Conservation (phyloP, 306 rosid genomes). For the Cucumis hystrix region DNA sequence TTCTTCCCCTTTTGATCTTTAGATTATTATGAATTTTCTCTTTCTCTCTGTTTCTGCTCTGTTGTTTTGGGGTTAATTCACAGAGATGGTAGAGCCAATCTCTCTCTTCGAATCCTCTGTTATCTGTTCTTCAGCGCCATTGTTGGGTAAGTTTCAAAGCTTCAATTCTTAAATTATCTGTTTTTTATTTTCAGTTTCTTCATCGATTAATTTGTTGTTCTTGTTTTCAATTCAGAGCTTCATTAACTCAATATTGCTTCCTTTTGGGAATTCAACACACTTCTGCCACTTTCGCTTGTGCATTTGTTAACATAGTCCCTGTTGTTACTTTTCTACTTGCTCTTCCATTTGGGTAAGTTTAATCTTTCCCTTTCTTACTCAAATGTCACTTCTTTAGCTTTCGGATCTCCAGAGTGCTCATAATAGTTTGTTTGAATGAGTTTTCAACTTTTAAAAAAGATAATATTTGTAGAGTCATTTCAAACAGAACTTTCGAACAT, state of each 20-base stretch:
- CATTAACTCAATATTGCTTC: conserved; percentile 69
- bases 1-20: background rate
- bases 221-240: conserved; percentile 30
- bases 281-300: conserved; percentile 81
- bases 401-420: no score
- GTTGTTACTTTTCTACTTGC: conserved; percentile 66
- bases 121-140: conserved; percentile 78
- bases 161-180: background rate
- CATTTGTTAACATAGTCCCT: conserved; percentile 77
- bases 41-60: background rate
- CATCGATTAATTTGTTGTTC: background rate
- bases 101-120: conserved; percentile 48
- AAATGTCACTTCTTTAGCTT: background rate
- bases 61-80: conserved; percentile 2
- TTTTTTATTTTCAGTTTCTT: background rate
- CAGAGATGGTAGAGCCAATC: conserved; percentile 51
- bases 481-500: background rate
- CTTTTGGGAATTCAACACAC: conserved; percentile 83
- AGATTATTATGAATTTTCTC: background rate
- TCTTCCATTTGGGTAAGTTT: conserved; percentile 62
- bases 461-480: background rate
- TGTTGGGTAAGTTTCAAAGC: conserved; percentile 46
- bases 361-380: background rate
- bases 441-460: no score
- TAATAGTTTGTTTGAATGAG: background rate